Conservation (phyloP, 2,329 filamentous ascomycete species). For the Moelleriella libera region DNA sequence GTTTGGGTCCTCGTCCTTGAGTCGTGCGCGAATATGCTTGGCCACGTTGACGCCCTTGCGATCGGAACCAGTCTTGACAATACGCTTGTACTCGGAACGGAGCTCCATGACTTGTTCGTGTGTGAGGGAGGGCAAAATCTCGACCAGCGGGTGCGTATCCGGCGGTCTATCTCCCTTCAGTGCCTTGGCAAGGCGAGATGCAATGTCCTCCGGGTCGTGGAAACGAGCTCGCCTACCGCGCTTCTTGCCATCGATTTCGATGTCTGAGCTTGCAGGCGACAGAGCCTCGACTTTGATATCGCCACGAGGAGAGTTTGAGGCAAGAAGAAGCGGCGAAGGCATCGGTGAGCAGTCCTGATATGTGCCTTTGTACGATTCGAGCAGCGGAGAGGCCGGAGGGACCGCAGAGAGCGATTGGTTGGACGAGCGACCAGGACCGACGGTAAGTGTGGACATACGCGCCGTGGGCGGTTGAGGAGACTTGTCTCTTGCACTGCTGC, state of each 20-base stretch:
- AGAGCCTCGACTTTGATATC: slow-evolving; percentile 36
- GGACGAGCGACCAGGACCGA: slow-evolving; percentile 28
- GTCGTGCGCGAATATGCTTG: slow-evolving; percentile 65
- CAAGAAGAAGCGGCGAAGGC: slow-evolving; percentile 62
- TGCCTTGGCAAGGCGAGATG: slow-evolving; percentile 59
- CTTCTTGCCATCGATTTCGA: slow-evolving; percentile 26
- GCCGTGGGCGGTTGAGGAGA: slow-evolving; percentile 34
- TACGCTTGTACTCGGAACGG: slow-evolving; percentile 77
- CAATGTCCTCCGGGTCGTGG: slow-evolving; percentile 73
- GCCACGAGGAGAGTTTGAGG: slow-evolving; percentile 31
- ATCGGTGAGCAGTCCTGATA: slow-evolving; percentile 93
- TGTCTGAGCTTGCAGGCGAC: slow-evolving; percentile 36
- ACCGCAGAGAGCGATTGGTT: slow-evolving; percentile 37
- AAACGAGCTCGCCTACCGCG: slow-evolving; percentile 54
- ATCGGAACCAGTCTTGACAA: slow-evolving; percentile 63
- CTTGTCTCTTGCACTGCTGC: slow-evolving; percentile 21
- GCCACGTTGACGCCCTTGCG: slow-evolving; percentile 72
- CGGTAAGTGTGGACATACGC: slow-evolving; percentile 38
- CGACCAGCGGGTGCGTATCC: slow-evolving; percentile 59
- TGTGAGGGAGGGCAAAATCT: slow-evolving; percentile 70
- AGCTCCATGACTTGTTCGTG: slow-evolving; percentile 82
- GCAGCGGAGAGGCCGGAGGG: slow-evolving; percentile 61
- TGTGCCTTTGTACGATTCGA: slow-evolving; percentile 86
- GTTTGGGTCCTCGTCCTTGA: slow-evolving; percentile 59
- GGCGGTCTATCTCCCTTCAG: slow-evolving; percentile 52